These are phyloP conservation scores for Debaryomyces fabryi DNA, from an alignment of 1,139 yeast species.

Conservation along the genomic window DNA sequence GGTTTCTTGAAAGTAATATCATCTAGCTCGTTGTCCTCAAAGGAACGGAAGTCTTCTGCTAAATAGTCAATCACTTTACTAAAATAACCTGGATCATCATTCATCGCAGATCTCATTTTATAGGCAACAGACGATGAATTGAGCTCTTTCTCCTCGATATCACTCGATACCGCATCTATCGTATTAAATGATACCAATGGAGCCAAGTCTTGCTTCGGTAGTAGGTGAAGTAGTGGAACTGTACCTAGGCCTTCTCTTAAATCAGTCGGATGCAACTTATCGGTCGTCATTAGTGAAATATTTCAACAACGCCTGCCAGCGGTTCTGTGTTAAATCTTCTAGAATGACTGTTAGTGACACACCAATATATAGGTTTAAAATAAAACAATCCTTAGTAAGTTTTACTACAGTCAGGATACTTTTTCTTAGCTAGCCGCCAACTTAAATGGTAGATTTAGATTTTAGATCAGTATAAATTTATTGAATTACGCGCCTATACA, in stretches of 20 bases:
- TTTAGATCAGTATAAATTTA: background rate
- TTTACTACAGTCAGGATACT: background rate
- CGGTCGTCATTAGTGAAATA: conserved; percentile 8
- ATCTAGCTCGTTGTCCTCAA: conserved; percentile 20
- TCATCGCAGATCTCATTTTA: conserved; percentile 14
- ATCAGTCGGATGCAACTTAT: conserved; percentile 19
- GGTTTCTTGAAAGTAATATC: conserved; percentile 17
- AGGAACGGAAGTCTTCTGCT: conserved; percentile 21
- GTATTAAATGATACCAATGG: conserved; percentile 20
- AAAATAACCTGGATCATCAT: conserved; percentile 18
- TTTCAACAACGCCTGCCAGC: background rate
- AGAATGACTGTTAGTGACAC: background rate
- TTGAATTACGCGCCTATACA: conserved; percentile 4
- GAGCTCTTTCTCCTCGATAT: conserved; percentile 1
- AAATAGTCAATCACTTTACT: conserved; percentile 17
- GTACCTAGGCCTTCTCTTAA: conserved; percentile 28
- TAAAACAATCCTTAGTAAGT: background rate
- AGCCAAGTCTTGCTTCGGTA: conserved; percentile 33
- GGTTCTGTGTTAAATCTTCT: background rate
- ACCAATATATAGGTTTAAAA: background rate
- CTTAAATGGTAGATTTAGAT: background rate
- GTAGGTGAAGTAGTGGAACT: conserved; percentile 32
- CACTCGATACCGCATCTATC: conserved; percentile 11
- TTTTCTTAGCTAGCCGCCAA: conserved; percentile 5
- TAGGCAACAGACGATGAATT: conserved; percentile 4